Evolutionary conservation across 2,329 filamentous ascomycete genomes (phyloP).

Genomic region (Pyrenophora graminea): DNA sequence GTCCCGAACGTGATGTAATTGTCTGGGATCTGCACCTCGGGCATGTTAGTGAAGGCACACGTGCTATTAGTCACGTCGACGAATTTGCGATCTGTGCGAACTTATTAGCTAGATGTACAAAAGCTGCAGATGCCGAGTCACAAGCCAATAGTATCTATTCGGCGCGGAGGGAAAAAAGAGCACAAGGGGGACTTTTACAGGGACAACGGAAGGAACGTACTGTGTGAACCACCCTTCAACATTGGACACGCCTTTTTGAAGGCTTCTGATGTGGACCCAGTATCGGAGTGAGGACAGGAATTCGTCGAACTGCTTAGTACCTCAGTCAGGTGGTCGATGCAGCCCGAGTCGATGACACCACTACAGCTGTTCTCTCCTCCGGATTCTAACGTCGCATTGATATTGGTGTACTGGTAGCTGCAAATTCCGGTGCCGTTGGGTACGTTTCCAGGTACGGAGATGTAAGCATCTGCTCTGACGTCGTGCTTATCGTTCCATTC

Average conservation of each 20-base stretch:
- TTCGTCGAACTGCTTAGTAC: neutral
- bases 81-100: neutral
- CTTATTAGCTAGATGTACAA: conserved; percentile 2
- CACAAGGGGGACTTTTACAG: neutral
- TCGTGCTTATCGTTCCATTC: neutral
- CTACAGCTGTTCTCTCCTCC: conserved; percentile 5
- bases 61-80: conserved; percentile 3
- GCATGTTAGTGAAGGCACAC: conserved; percentile 1
- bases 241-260: conserved; percentile 1
- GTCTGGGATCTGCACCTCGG: conserved; percentile 4
- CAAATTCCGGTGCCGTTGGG: conserved; percentile 2
- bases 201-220: conserved; percentile 1
- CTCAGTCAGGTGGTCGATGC: neutral
- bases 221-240: conserved; percentile 1
- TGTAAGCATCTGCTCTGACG: conserved; percentile 1
- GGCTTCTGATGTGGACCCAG: conserved; percentile 1
- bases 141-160: conserved; percentile 3
- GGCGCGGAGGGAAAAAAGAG: neutral
- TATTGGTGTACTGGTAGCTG: neutral
- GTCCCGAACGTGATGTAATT: conserved; percentile 3
- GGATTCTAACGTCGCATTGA: conserved; percentile 6
- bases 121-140: neutral
- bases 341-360: conserved; percentile 1
- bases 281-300: conserved; percentile 1
- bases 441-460: conserved; percentile 2